Conservation (phyloP, 352 stramenopile genomes). For the Phytopythium delawarense region DNA sequence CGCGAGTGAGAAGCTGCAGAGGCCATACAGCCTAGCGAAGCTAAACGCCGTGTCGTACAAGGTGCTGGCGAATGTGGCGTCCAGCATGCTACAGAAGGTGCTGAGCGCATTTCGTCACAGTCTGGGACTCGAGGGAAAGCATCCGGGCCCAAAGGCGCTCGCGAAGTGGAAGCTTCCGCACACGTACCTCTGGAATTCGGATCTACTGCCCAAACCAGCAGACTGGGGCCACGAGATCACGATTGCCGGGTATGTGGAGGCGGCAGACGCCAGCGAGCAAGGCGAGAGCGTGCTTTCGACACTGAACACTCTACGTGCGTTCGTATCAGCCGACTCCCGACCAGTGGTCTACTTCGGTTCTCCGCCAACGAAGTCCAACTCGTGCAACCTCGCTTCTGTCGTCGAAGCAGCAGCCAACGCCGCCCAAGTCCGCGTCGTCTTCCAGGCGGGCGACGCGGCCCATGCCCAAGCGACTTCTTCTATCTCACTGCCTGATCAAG, state of each 20-base stretch:
- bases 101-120: conserved; percentile 57
- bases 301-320: conserved; percentile 18
- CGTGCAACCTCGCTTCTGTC: not conserved
- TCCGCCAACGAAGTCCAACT: not conserved
- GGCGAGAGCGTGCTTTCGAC: conserved; percentile 11
- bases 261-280: conserved; percentile 19
- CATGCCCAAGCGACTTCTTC: conserved; percentile 9
- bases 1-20: conserved; percentile 27
- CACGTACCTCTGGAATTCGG: conserved; percentile 69
- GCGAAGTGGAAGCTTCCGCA: conserved; percentile 53
- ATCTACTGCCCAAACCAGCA: conserved; percentile 47
- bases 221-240: conserved; percentile 61
- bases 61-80: conserved; percentile 46
- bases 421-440: conserved; percentile 34
- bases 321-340: conserved; percentile 13
- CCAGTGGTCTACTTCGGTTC: conserved; percentile 45
- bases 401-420: not conserved
- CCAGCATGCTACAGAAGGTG: conserved; percentile 34
- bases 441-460: conserved; percentile 23
- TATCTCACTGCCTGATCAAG: conserved; percentile 14
- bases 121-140: conserved; percentile 44
- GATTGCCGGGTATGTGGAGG: conserved; percentile 49
- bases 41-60: conserved; percentile 55
- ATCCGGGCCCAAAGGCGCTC: conserved; percentile 29
- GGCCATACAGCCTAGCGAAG: conserved; percentile 26